Evolutionary conservation across 1,139 yeast genomes (phyloP).

Genomic region (Ogataea hybrid): DNA sequence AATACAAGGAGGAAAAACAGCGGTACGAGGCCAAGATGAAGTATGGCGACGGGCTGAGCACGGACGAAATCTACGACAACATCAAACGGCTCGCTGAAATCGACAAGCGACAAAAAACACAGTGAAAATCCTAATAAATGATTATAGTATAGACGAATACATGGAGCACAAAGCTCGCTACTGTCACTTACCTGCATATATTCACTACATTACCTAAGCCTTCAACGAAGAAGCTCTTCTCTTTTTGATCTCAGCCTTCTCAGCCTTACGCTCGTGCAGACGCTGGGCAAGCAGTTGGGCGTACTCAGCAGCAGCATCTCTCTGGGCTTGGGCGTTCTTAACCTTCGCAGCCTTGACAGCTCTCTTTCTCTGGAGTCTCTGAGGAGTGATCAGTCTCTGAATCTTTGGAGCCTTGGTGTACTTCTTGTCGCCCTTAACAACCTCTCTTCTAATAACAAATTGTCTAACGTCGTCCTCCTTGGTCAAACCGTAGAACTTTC

Average conservation of each 20-base stretch:
- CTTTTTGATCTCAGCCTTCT: slow-evolving; percentile 96
- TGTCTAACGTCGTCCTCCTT: slow-evolving; percentile 94
- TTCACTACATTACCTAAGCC: slow-evolving; percentile 40
- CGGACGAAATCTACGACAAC: slow-evolving; percentile 72
- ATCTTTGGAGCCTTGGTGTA: slow-evolving; percentile 99
- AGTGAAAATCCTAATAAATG: slow-evolving; percentile 2
- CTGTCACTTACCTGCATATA: slow-evolving; percentile 9
- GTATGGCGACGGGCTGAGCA: slow-evolving; percentile 51
- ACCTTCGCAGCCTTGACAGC: slow-evolving; percentile 91
- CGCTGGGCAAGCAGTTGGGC: slow-evolving; percentile 98
- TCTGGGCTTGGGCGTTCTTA: slow-evolving; percentile 97
- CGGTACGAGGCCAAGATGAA: slow-evolving; percentile 61
- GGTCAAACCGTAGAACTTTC: slow-evolving; percentile 98
- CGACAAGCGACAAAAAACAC: slow-evolving; percentile 11
- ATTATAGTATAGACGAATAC: slow-evolving; percentile 13
- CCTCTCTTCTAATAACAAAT: slow-evolving; percentile 98
- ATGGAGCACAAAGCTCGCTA: slow-evolving; percentile 1
- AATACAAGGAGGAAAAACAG: slow-evolving; percentile 67
- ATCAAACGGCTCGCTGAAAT: slow-evolving; percentile 55
- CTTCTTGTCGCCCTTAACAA: slow-evolving; percentile 96
- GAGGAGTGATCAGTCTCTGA: slow-evolving; percentile 99
- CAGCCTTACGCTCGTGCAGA: slow-evolving; percentile 97
- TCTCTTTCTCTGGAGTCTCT: slow-evolving; percentile 99
- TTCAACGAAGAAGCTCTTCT: slow-evolving; percentile 99
- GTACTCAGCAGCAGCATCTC: slow-evolving; percentile 99